Evolutionary conservation across 495 filamentous ascomycete species (phyloP).

Genomic region (Daldinia loculata): DNA sequence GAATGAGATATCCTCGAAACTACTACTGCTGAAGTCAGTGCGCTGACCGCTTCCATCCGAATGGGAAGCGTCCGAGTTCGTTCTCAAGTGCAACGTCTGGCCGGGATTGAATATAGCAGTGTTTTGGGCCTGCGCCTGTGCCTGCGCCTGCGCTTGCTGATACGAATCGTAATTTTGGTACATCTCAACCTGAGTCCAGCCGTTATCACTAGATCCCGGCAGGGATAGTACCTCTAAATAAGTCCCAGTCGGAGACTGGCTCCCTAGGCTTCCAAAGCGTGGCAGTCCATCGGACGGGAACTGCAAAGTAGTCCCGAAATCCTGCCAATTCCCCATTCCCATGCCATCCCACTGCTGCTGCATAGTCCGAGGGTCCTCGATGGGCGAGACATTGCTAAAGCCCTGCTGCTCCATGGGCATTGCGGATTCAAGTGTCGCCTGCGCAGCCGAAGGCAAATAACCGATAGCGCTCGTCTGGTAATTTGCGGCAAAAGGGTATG

Average conservation of each 20-base stretch:
- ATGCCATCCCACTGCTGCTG: slow-evolving; percentile 56
- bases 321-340: slow-evolving; percentile 73
- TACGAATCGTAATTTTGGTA: slow-evolving; percentile 59
- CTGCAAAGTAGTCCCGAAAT: slow-evolving; percentile 69
- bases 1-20: slow-evolving; percentile 82
- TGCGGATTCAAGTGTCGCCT: slow-evolving; percentile 68
- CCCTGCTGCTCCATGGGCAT: slow-evolving; percentile 70
- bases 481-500: slow-evolving; percentile 56
- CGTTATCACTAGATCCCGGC: slow-evolving; percentile 80
- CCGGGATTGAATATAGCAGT: slow-evolving; percentile 84
- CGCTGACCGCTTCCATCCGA: slow-evolving; percentile 67
- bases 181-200: slow-evolving; percentile 78
- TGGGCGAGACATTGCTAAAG: slow-evolving; percentile 67
- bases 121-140: slow-evolving; percentile 55
- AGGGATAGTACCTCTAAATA: slow-evolving; percentile 85
- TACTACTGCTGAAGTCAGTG: slow-evolving; percentile 79
- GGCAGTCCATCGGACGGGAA: slow-evolving; percentile 64
- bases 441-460: slow-evolving; percentile 74
- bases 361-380: slow-evolving; percentile 73
- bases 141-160: slow-evolving; percentile 53
- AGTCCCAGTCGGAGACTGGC: slow-evolving; percentile 82
- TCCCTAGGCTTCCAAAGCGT: slow-evolving; percentile 66
- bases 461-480: slow-evolving; percentile 69
- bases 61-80: slow-evolving; percentile 83
- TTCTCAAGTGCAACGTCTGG: slow-evolving; percentile 84